These are phyloP conservation scores for Cladophialophora yegresii DNA, from an alignment of 2,329 filamentous ascomycete species.

Conservation along the genomic window DNA sequence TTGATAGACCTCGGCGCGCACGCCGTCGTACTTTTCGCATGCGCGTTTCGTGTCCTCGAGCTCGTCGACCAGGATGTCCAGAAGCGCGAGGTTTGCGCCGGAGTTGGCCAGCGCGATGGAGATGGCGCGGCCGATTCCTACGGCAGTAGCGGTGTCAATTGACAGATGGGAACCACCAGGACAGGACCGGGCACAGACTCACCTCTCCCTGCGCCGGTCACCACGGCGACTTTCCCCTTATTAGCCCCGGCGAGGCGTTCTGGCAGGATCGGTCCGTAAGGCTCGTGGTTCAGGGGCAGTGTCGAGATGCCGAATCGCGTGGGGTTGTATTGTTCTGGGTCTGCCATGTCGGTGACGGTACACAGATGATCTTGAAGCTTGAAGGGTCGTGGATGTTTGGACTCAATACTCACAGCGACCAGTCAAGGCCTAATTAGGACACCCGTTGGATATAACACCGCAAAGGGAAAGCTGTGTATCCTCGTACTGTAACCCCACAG, in stretches of 20 bases:
- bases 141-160: background rate
- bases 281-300: slow-evolving; percentile 2
- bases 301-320: background rate
- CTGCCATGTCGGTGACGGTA: background rate
- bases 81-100: slow-evolving; percentile 34
- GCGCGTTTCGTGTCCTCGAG: slow-evolving; percentile 24
- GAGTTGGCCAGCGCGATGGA: slow-evolving; percentile 33
- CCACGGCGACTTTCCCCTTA: slow-evolving; percentile 14
- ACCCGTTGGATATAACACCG: background rate
- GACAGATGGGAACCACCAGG: no score
- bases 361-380: background rate
- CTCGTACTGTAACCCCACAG: background rate
- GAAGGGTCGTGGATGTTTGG: background rate
- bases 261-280: slow-evolving; percentile 4
- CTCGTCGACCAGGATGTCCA: slow-evolving; percentile 34
- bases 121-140: slow-evolving; percentile 37
- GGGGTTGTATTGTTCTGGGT: slow-evolving; percentile 1
- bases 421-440: background rate
- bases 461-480: background rate
- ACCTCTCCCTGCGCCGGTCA: slow-evolving; percentile 14
- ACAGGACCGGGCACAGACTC: background rate
- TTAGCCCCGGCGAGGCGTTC: slow-evolving; percentile 5
- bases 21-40: slow-evolving; percentile 23
- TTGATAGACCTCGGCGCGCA: slow-evolving; percentile 23
- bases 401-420: background rate